Evolutionary conservation across 2,329 filamentous ascomycete genomes (phyloP), one percentile per base, ranked within the genome.

Genomic region (Canariomyces notabilis): DNA sequence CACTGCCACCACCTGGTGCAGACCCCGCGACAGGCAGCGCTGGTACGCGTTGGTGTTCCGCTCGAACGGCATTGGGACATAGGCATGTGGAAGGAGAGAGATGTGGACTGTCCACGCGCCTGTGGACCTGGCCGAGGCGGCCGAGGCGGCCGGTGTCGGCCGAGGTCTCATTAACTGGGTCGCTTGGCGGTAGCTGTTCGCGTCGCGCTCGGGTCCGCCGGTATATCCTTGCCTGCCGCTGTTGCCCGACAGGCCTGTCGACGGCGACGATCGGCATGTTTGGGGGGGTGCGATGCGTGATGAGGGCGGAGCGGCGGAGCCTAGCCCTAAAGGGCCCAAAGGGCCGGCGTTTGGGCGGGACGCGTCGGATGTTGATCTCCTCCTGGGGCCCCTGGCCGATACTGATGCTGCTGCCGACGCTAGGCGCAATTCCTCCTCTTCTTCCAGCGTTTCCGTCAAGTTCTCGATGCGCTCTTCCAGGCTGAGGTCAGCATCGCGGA

Each of bases 11-110:
- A 79, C 74, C 48, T 73, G 75, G 54, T 81, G 78, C 36, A 81
- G 68, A 3, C 78, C 78, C 14, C 78, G 74, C 12, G 78, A 82
- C 4, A 81, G 66, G 36, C 77, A 80, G 35, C 78, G 70, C 57
- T 80, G 80, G 61, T 82, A 82, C 4, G 77, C 77, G 33, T 69
- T 74, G 12, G 77, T 80, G 53, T 80, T 76, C 57, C 78, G 77
- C 61, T 81, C 78, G 57, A 81, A 82, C 0, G 78, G 78, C 52
- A 80, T 79, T 4, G 76, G 73, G 46, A 76, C 72, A 26, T 69
- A 69, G 11, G 67, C 67, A 37, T 71, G 73, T 4, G 78, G 78
- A 31, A 82, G 67, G 11, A 82, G 68, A 2, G 78, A 81, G 29
- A 82, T 68, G 55, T 81, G 77, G 21, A 81, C 74, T 1, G 77